Conservation (phyloP, 176 grass and related monocot species). For the Bromus sterilis region DNA sequence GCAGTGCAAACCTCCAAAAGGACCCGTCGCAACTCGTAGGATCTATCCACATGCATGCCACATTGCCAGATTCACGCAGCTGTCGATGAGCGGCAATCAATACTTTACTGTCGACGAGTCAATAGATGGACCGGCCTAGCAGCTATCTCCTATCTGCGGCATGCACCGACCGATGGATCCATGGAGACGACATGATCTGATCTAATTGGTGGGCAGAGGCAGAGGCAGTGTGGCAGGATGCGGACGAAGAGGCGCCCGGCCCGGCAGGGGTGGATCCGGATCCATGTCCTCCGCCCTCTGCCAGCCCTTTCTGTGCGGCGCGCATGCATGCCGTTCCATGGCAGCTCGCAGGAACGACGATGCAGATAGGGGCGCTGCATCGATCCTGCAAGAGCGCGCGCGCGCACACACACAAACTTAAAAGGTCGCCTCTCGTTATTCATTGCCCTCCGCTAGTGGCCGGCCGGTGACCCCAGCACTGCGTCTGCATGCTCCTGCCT, state of each 20-base stretch:
- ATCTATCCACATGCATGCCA: not conserved
- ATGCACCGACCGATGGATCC: not conserved
- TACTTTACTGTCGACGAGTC: not conserved
- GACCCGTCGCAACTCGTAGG: not conserved
- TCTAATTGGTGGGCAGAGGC: not conserved
- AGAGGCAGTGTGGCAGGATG: not conserved
- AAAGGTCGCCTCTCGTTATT: not conserved
- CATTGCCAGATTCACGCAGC: not conserved
- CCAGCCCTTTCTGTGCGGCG: not conserved
- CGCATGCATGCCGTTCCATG: conserved; percentile 22
- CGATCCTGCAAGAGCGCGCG: too few species aligned
- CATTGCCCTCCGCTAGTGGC: conserved; percentile 19
- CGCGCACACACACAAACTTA: not conserved
- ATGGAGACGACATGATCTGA: not conserved
- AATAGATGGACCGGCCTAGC: not conserved
- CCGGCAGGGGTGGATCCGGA: not conserved
- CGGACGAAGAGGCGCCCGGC: not conserved
- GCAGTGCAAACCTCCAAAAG: conserved; percentile 3
- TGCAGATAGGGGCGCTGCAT: not conserved
- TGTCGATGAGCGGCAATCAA: not conserved
- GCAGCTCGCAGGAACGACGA: not conserved
- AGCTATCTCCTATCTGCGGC: not conserved
- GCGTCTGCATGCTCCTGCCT: not conserved
- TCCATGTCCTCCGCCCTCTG: not conserved
- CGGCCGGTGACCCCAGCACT: not conserved